Conservation (phyloP, 163 green algal species). For the Chlorella variabilis region DNA sequence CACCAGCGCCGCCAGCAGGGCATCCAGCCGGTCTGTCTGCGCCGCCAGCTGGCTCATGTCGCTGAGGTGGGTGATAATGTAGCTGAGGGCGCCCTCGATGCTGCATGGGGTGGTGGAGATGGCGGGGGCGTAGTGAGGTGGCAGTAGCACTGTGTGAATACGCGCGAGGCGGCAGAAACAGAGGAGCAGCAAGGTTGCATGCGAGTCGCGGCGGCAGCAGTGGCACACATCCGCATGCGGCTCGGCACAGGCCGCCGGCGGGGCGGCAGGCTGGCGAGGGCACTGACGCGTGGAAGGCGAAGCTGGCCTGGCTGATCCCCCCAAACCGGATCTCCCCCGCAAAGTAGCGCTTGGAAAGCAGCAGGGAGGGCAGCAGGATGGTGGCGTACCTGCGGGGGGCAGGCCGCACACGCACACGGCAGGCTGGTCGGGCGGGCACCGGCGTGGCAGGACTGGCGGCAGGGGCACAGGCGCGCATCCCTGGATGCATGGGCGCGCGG, state of each 20-base stretch:
- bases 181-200: background rate
- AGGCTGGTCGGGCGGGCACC: too few relatives aligned
- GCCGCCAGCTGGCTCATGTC: conserved; percentile 69
- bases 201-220: too few relatives aligned
- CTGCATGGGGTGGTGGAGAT: conserved; percentile 20
- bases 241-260: too few relatives aligned
- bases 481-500: too few relatives aligned
- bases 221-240: too few relatives aligned
- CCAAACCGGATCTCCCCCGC: conserved; percentile 85
- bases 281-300: conserved; percentile 24
- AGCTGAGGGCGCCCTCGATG: conserved; percentile 79
- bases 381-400: conserved; percentile 70
- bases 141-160: too few relatives aligned
- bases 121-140: too few relatives aligned
- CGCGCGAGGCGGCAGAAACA: background rate
- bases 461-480: background rate
- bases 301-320: conserved; percentile 42
- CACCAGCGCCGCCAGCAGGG: conserved; percentile 62
- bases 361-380: conserved; percentile 79
- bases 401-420: too few relatives aligned
- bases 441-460: background rate
- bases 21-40: conserved; percentile 81
- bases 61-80: conserved; percentile 78
- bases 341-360: conserved; percentile 84
- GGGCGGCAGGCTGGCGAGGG: background rate